A percentile compares a stretch with the other conserved stretches of the same genome.
phyloP scores from a whole-genome alignment of 1,284 basidiomycete genomes.

The Testicularia cyperi region DNA sequence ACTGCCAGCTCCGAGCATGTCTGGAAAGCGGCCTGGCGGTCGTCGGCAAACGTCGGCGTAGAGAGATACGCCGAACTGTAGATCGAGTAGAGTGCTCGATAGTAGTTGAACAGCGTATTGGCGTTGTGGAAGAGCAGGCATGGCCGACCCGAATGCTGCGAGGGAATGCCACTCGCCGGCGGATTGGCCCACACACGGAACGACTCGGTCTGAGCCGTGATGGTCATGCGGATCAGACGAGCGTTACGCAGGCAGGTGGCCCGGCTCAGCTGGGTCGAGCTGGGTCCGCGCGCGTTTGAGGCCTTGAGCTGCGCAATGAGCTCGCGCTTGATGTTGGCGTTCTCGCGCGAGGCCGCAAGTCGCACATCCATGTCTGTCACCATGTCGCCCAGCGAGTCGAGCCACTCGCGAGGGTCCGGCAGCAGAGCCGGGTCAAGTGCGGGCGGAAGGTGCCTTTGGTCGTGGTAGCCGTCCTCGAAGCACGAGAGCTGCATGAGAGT shows the following conservation, averaged over 20 bases:
- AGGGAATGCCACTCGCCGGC: slow-evolving; percentile 36
- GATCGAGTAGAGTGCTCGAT: slow-evolving; percentile 41
- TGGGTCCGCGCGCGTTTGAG: slow-evolving; percentile 25
- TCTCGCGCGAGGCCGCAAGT: slow-evolving; percentile 39
- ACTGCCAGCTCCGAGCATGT: slow-evolving; percentile 38
- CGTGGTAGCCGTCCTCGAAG: slow-evolving; percentile 39
- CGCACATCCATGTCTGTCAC: slow-evolving; percentile 40
- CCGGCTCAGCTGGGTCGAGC: slow-evolving; percentile 25
- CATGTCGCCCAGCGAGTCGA: slow-evolving; percentile 41
- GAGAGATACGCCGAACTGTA: slow-evolving; percentile 30
- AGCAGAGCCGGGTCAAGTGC: slow-evolving; percentile 34
- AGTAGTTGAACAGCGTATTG: slow-evolving; percentile 43
- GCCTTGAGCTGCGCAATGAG: slow-evolving; percentile 33
- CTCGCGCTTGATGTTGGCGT: slow-evolving; percentile 41
- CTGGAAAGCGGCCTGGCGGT: slow-evolving; percentile 32
- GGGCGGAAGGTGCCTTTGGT: slow-evolving; percentile 39
- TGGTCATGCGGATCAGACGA: slow-evolving; percentile 38
- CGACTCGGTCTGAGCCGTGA: slow-evolving; percentile 31
- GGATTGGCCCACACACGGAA: slow-evolving; percentile 33
- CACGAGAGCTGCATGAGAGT: slow-evolving; percentile 36
- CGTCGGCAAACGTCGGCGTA: slow-evolving; percentile 18
- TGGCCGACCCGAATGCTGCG: slow-evolving; percentile 34
- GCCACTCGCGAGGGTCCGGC: slow-evolving; percentile 38
- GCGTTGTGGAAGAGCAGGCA: slow-evolving; percentile 39
- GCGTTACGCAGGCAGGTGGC: slow-evolving; percentile 40